Conservation (phyloP, 768 basidiomycete species). For the Myochromella boudieri region DNA sequence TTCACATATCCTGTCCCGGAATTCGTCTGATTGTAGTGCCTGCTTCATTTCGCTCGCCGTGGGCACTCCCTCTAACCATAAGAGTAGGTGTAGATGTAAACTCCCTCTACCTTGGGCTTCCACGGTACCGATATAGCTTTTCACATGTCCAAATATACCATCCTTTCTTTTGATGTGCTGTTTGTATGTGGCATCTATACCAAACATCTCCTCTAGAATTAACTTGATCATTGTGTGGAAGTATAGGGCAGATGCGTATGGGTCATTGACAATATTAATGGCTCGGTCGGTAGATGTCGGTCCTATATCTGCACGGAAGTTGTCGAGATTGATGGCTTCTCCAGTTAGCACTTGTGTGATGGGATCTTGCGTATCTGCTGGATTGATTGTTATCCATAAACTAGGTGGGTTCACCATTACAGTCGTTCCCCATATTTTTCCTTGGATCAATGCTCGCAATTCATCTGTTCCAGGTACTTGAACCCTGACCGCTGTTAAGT, state of each 20-base stretch:
- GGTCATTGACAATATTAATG: constrained; percentile 33
- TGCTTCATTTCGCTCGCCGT: constrained; percentile 16
- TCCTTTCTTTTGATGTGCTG: constrained; percentile 8
- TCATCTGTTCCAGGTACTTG: constrained; percentile 34
- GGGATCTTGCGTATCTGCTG: constrained; percentile 39
- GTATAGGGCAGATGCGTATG: constrained; percentile 41
- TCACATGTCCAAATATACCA: constrained; percentile 33
- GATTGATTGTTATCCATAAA: constrained; percentile 47
- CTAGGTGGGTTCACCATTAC: constrained; percentile 27
- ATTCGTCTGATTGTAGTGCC: constrained; percentile 22
- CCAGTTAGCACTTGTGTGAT: constrained; percentile 45
- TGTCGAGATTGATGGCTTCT: constrained; percentile 40
- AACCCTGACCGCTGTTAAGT: constrained; percentile 22
- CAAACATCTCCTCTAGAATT: constrained; percentile 32
- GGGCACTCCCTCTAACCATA: constrained; percentile 35
- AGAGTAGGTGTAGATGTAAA: constrained; percentile 38
- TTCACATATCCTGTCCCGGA: constrained; percentile 21
- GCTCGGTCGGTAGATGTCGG: constrained; percentile 20
- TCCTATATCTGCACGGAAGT: constrained; percentile 24
- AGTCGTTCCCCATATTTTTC: constrained; percentile 36
- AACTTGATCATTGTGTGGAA: constrained; percentile 34
- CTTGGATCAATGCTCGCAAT: constrained; percentile 18
- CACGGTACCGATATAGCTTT: constrained; percentile 35
- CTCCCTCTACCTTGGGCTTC: constrained; percentile 42
- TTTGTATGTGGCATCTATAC: constrained; percentile 18